A percentile compares a stretch with the other conserved stretches of the same genome.
Evolutionary conservation across 345 rosid genomes (phyloP).

Genomic region (Salix exigua): DNA sequence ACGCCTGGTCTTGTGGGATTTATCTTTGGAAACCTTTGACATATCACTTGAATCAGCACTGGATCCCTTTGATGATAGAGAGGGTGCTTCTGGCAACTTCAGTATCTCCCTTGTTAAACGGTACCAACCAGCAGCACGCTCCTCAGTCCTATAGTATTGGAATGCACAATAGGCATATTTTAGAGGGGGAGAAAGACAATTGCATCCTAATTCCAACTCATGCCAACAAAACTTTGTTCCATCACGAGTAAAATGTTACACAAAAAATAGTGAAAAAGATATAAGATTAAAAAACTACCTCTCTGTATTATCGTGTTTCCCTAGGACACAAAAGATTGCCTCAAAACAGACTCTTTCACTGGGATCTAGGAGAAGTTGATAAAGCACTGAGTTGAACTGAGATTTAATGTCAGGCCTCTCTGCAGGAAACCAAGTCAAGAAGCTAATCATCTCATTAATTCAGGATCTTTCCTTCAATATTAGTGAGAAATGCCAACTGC

Average conservation of each 20-base stretch:
- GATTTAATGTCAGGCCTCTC: conserved; percentile 94
- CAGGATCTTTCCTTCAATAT: conserved; percentile 8
- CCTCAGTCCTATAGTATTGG: conserved; percentile 63
- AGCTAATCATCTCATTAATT: conserved; percentile 19
- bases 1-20: conserved; percentile 82
- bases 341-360: conserved; percentile 99
- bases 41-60: conserved; percentile 37
- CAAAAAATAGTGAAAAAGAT: background rate
- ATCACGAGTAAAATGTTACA: background rate
- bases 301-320: conserved; percentile 73
- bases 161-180: conserved; percentile 1
- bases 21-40: conserved; percentile 63
- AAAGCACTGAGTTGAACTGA: conserved; percentile 87
- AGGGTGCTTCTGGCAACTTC: conserved; percentile 91
- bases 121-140: conserved; percentile 98
- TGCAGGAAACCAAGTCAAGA: conserved; percentile 33
- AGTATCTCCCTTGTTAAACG: conserved; percentile 94
- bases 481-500: conserved; percentile 3
- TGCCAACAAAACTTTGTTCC: background rate
- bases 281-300: conserved; percentile 41
- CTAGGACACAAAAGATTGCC: conserved; percentile 86
- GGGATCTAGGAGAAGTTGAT: conserved; percentile 95
- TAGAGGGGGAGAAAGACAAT: background rate
- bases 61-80: conserved; percentile 53
- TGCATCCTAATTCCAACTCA: background rate